These are phyloP conservation scores for Aureobasidium sp. DNA, from an alignment of 2,329 filamentous ascomycete genomes.

Conservation along the genomic window DNA sequence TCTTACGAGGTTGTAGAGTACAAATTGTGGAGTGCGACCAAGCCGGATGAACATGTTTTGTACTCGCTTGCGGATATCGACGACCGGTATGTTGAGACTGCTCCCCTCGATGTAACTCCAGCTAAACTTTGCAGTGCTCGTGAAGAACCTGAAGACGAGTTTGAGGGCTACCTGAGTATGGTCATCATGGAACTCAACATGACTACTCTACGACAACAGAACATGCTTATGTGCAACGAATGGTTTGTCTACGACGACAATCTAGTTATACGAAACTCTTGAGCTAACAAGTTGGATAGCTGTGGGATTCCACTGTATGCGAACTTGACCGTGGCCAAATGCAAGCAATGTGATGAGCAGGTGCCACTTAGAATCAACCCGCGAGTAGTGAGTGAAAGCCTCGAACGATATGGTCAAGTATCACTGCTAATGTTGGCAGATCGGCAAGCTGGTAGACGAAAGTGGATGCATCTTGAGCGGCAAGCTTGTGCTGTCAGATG, in stretches of 20 bases:
- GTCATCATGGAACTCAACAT: conserved; percentile 36
- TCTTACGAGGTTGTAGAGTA: neutral
- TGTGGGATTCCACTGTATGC: conserved; percentile 48
- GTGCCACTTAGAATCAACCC: conserved; percentile 34
- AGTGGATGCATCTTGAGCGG: conserved; percentile 44
- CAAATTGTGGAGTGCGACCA: neutral
- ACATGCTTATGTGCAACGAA: conserved; percentile 39
- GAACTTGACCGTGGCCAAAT: conserved; percentile 34
- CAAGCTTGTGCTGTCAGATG: conserved; percentile 45
- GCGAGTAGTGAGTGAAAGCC: conserved; percentile 25
- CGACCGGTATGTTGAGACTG: conserved; percentile 15
- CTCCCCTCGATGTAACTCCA: neutral
- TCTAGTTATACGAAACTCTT: no score
- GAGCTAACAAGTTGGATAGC: conserved; percentile 21
- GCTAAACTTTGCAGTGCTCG: neutral
- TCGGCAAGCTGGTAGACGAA: conserved; percentile 44
- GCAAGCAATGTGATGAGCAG: conserved; percentile 33
- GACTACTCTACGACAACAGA: conserved; percentile 30
- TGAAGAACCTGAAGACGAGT: conserved; percentile 23
- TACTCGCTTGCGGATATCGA: conserved; percentile 39
- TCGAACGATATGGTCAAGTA: neutral
- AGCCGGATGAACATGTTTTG: conserved; percentile 20
- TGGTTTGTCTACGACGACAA: conserved; percentile 20
- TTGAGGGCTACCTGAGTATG: conserved; percentile 38
- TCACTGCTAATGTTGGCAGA: conserved; percentile 17